A percentile compares a stretch with the other conserved stretches of the same genome.
phyloP scores from a whole-genome alignment of 306 rosid genomes.

The Myrica gale region DNA sequence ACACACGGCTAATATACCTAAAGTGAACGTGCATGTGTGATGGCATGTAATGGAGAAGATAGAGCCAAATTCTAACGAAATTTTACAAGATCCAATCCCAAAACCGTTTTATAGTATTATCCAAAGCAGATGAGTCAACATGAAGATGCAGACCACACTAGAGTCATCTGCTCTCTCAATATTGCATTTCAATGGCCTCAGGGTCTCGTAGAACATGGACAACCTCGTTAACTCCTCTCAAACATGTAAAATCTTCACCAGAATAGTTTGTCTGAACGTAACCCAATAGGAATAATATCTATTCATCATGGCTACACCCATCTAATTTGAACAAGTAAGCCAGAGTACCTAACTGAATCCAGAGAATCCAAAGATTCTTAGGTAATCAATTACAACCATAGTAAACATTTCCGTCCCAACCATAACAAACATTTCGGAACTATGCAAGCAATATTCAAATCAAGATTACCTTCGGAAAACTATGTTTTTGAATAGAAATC shows the following conservation, averaged over 20 bases:
- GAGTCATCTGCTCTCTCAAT: neutral
- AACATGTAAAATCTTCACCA: neutral
- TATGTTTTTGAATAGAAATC: conserved; percentile 55
- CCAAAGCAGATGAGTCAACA: neutral
- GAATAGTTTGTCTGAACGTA: neutral
- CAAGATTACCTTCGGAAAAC: conserved; percentile 61
- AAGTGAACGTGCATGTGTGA: neutral
- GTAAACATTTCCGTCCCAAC: neutral
- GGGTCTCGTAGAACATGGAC: neutral
- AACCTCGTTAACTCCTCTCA: neutral
- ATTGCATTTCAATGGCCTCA: neutral
- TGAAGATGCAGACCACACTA: neutral
- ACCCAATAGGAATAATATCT: neutral
- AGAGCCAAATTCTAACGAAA: neutral
- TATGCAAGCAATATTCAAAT: conserved; percentile 2
- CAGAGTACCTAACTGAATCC: neutral
- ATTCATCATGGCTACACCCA: neutral
- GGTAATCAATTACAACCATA: neutral
- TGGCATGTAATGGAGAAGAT: neutral
- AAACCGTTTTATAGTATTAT: neutral
- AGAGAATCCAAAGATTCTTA: neutral
- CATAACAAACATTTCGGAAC: neutral
- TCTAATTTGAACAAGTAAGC: no score
- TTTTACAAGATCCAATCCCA: neutral
- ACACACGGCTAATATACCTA: neutral